These are phyloP conservation scores for Pyrenophora tritici-repentis DNA, from an alignment of 2,329 filamentous ascomycete genomes.

Conservation along the genomic window DNA sequence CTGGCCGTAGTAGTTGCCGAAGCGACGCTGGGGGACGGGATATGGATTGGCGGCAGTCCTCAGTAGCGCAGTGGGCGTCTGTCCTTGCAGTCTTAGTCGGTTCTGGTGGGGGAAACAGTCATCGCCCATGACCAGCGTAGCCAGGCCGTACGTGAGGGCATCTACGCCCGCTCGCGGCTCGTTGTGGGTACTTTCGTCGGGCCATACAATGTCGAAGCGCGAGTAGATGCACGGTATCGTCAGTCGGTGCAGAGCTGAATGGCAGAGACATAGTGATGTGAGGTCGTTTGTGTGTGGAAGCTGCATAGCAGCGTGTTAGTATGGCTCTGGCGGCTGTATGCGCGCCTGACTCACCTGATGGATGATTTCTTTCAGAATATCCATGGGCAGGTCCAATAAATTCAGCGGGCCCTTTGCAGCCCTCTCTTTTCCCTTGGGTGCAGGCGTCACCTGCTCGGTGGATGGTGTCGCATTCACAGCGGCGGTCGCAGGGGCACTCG, in stretches of 20 bases:
- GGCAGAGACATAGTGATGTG: conserved; percentile 75
- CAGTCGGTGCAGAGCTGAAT: conserved; percentile 75
- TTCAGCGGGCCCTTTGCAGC: conserved; percentile 61
- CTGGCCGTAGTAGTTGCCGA: conserved; percentile 76
- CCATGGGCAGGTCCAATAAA: conserved; percentile 76
- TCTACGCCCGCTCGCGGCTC: conserved; percentile 76
- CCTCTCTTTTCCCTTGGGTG: conserved; percentile 57
- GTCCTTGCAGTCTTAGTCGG: conserved; percentile 31
- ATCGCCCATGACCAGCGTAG: conserved; percentile 76
- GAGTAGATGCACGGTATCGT: conserved; percentile 81
- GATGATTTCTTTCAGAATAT: conserved; percentile 77
- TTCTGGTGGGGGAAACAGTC: conserved; percentile 62
- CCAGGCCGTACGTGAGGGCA: conserved; percentile 79
- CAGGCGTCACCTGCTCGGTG: conserved; percentile 42
- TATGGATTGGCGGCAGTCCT: conserved; percentile 34
- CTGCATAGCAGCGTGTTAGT: conserved; percentile 51
- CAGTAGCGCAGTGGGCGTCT: conserved; percentile 8
- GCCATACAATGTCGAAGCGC: conserved; percentile 87
- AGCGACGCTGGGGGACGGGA: conserved; percentile 51
- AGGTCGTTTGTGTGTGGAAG: conserved; percentile 82
- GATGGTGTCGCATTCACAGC: conserved; percentile 10
- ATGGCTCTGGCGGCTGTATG: conserved; percentile 1
- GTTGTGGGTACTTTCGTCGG: conserved; percentile 67
- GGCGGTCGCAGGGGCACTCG: conserved; percentile 13
- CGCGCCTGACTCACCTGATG: conserved; percentile 64